phyloP scores from a whole-genome alignment of 225 moss, liverwort and hornwort genomes.

The Takakia lepidozioides region DNA sequence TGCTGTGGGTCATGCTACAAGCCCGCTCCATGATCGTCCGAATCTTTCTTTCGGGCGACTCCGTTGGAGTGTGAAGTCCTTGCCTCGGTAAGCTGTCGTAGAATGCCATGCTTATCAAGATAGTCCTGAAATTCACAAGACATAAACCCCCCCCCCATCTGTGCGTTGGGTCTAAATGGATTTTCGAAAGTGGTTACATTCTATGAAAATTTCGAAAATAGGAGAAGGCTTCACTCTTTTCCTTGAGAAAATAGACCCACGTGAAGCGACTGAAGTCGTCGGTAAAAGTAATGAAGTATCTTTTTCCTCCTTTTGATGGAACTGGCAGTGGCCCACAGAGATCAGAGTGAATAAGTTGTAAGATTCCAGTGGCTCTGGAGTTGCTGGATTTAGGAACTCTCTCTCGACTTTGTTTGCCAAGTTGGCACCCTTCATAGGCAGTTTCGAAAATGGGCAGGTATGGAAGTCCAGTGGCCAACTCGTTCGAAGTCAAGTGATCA shows the following conservation, averaged over 20 bases:
- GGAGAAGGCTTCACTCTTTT: not conserved
- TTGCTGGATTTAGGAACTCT: not conserved
- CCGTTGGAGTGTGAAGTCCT: not conserved
- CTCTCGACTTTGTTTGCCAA: not conserved
- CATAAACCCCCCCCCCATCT: not conserved
- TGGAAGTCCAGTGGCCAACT: not conserved
- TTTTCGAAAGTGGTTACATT: not conserved
- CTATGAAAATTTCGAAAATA: not conserved
- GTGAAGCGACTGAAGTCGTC: not conserved
- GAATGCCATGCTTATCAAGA: not conserved
- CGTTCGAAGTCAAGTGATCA: not conserved
- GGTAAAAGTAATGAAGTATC: no score
- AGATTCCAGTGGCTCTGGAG: not conserved
- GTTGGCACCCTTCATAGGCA: not conserved
- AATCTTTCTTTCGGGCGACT: not conserved
- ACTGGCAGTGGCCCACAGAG: not conserved
- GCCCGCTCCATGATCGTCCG: slow-evolving; percentile 1
- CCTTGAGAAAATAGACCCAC: not conserved
- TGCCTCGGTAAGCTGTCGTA: not conserved
- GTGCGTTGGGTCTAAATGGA: not conserved
- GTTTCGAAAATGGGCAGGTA: not conserved
- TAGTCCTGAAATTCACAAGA: not conserved
- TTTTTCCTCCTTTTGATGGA: not conserved
- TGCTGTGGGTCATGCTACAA: not conserved
- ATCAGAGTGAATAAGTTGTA: not conserved